A percentile compares a stretch with the other conserved stretches of the same genome.
These are phyloP conservation scores for Zygosaccharomyces pseudobailii DNA, from an alignment of 1,139 yeast genomes.

Conservation along the genomic window DNA sequence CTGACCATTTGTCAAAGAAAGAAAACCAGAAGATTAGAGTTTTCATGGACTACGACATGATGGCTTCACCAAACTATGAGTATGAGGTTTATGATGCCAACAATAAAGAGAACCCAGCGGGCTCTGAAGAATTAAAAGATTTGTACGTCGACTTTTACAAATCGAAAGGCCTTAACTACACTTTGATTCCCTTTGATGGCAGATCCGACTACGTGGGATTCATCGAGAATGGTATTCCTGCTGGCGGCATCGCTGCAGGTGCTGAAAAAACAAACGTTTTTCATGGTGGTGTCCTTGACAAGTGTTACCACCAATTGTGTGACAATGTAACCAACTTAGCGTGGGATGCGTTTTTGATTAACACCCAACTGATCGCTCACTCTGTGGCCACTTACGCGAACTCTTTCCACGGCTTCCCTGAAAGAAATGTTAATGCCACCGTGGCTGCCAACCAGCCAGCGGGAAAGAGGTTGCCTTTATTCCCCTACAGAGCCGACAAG, in stretches of 20 bases:
- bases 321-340: constrained; percentile 74
- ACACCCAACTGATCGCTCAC: constrained; percentile 85
- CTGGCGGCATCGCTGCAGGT: constrained; percentile 94
- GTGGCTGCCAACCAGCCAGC: constrained; percentile 9
- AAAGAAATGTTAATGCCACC: constrained; percentile 29
- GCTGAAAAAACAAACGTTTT: constrained; percentile 74
- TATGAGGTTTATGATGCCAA: constrained; percentile 77
- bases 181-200: constrained; percentile 87
- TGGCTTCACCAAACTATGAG: constrained; percentile 94
- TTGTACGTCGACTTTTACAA: constrained; percentile 70
- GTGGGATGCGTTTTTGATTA: constrained; percentile 79
- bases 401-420: constrained; percentile 53
- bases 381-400: constrained; percentile 81
- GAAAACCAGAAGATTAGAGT: constrained; percentile 79
- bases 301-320: constrained; percentile 83
- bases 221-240: constrained; percentile 83
- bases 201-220: constrained; percentile 94
- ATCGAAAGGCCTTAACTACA: constrained; percentile 64
- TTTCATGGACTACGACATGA: constrained; percentile 97
- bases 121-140: constrained; percentile 76
- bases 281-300: constrained; percentile 72
- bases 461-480: constrained; percentile 15
- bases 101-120: constrained; percentile 71
- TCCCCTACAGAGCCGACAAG: constrained; percentile 33
- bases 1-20: constrained; percentile 52